Conservation (phyloP, 2,329 filamentous ascomycete genomes). For the Colletotrichum chlorophyti region DNA sequence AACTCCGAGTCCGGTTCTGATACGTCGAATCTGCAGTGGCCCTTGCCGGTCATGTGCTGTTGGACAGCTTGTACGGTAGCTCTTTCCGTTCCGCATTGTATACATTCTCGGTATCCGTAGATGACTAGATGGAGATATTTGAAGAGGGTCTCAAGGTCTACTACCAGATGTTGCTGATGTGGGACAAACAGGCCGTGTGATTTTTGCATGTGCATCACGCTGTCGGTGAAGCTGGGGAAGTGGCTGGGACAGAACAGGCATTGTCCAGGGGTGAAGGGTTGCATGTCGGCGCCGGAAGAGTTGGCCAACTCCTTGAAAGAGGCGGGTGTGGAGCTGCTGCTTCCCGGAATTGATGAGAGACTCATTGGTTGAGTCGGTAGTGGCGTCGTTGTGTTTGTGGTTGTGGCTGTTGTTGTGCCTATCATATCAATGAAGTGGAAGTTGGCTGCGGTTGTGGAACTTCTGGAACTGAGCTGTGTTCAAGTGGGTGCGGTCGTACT, state of each 20-base stretch:
- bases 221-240: constrained; percentile 40
- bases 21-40: constrained; percentile 53
- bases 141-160: constrained; percentile 54
- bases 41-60: constrained; percentile 57
- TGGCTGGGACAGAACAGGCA: constrained; percentile 51
- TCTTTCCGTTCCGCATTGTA: constrained; percentile 53
- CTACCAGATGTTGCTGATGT: constrained; percentile 43
- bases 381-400: not conserved
- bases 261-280: constrained; percentile 35
- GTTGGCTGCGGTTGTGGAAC: not conserved
- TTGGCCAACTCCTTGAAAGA: not conserved
- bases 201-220: constrained; percentile 54
- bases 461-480: no score
- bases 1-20: constrained; percentile 42
- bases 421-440: not conserved
- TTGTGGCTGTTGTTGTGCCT: not conserved
- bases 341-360: not conserved
- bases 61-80: constrained; percentile 51
- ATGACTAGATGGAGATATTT: constrained; percentile 56
- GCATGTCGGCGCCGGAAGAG: not conserved
- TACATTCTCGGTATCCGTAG: constrained; percentile 54
- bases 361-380: not conserved
- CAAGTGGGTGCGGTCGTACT: no score
- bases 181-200: constrained; percentile 54
- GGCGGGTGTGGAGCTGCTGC: not conserved